Conservation (phyloP, 2,329 filamentous ascomycete genomes). For the Falciphora oryzae region DNA sequence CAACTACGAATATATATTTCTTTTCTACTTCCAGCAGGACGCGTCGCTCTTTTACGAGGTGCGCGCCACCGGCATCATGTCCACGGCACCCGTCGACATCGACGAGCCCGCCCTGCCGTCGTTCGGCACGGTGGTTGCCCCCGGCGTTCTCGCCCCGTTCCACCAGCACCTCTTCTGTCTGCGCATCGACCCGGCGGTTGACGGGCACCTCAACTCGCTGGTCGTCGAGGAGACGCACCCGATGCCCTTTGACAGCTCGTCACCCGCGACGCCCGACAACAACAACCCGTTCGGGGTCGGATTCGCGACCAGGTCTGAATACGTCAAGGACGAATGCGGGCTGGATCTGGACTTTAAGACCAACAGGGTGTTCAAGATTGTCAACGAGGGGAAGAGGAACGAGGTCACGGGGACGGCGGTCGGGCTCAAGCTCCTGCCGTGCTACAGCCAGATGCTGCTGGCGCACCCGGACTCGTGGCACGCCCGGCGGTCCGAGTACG, state of each 20-base stretch:
- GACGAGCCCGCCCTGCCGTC: slow-evolving; percentile 37
- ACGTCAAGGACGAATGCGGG: slow-evolving; percentile 36
- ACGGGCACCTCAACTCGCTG: slow-evolving; percentile 52
- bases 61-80: slow-evolving; percentile 61
- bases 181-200: slow-evolving; percentile 59
- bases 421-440: slow-evolving; percentile 39
- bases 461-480: slow-evolving; percentile 34
- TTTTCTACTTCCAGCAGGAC: slow-evolving; percentile 53
- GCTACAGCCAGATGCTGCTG: slow-evolving; percentile 40
- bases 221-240: slow-evolving; percentile 31
- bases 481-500: slow-evolving; percentile 36
- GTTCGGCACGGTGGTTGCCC: slow-evolving; percentile 58
- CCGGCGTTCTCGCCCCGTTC: slow-evolving; percentile 60
- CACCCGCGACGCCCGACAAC: slow-evolving; percentile 16
- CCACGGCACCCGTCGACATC: slow-evolving; percentile 51
- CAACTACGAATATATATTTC: slow-evolving; percentile 62
- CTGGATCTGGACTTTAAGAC: slow-evolving; percentile 45
- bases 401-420: slow-evolving; percentile 36
- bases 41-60: slow-evolving; percentile 57
- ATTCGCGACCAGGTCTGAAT: slow-evolving; percentile 34
- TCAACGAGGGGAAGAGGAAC: slow-evolving; percentile 39
- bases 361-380: slow-evolving; percentile 42
- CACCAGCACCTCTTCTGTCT: slow-evolving; percentile 66
- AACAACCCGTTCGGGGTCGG: slow-evolving; percentile 48
- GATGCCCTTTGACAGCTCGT: slow-evolving; percentile 28